These are phyloP conservation scores for Saccharomycopsis sp. DNA, from an alignment of 805 yeast genomes.

Conservation along the genomic window DNA sequence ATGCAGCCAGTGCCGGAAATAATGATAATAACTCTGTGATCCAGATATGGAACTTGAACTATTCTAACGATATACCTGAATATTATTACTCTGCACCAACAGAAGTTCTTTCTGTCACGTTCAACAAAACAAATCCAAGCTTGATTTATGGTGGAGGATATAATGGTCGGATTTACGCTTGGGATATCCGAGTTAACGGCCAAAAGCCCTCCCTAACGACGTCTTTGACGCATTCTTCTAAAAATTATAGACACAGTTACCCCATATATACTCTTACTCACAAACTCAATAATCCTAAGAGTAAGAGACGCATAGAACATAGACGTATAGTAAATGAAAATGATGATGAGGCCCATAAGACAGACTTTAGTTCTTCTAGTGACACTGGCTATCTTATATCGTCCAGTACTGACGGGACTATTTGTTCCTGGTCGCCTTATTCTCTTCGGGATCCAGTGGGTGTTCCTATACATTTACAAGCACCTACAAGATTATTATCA, in stretches of 20 bases:
- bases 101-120: slow-evolving; percentile 28
- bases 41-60: slow-evolving; percentile 27
- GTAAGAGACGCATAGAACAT: background rate
- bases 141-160: slow-evolving; percentile 35
- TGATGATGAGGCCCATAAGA: background rate
- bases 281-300: background rate
- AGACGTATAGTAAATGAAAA: background rate
- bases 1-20: background rate
- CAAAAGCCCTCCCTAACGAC: slow-evolving; percentile 4
- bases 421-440: slow-evolving; percentile 28
- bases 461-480: slow-evolving; percentile 22
- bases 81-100: slow-evolving; percentile 30
- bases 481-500: slow-evolving; percentile 23
- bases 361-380: background rate
- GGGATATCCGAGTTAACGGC: slow-evolving; percentile 29
- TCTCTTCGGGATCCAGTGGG: slow-evolving; percentile 25
- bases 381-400: slow-evolving; percentile 24
- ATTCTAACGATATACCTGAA: slow-evolving; percentile 26
- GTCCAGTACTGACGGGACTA: slow-evolving; percentile 29
- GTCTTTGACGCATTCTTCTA: background rate
- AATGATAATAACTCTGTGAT: slow-evolving; percentile 26
- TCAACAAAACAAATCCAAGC: slow-evolving; percentile 28
- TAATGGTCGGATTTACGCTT: slow-evolving; percentile 35
- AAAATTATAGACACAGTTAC: slow-evolving; percentile 6
- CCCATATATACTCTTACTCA: slow-evolving; percentile 14